Conservation (phyloP, 164 flowering plant genomes). For the Akebia trifoliata region DNA sequence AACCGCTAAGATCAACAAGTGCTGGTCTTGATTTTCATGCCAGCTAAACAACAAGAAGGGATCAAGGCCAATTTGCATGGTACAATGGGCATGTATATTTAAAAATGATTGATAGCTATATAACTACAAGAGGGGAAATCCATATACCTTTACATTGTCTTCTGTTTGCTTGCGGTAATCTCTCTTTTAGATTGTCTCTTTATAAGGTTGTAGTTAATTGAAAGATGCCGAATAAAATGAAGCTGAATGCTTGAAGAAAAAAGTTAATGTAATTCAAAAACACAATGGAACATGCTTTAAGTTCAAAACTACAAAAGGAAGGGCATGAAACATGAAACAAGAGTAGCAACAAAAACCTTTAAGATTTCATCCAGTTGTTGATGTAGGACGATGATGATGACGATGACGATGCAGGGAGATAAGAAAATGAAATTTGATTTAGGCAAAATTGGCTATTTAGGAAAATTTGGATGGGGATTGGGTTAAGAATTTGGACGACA, state of each 20-base stretch:
- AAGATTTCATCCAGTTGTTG: neutral
- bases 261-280: neutral
- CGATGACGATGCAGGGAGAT: no score
- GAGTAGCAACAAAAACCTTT: neutral
- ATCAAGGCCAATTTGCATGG: neutral
- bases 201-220: constrained; percentile 21
- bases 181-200: constrained; percentile 24
- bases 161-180: constrained; percentile 11
- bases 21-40: neutral
- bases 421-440: no score
- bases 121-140: neutral
- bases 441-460: no score
- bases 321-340: neutral
- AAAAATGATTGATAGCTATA: neutral
- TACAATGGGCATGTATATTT: no score
- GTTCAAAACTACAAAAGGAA: neutral
- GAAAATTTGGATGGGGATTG: no score
- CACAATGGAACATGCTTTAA: neutral
- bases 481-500: no score
- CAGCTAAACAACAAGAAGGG: neutral
- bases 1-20: no score
- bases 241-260: constrained; percentile 25
- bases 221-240: constrained; percentile 51
- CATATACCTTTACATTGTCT: constrained; percentile 25
- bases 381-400: no score